Evolutionary conservation across 768 basidiomycete species (phyloP).

Genomic region (Termitomyces sp.): DNA sequence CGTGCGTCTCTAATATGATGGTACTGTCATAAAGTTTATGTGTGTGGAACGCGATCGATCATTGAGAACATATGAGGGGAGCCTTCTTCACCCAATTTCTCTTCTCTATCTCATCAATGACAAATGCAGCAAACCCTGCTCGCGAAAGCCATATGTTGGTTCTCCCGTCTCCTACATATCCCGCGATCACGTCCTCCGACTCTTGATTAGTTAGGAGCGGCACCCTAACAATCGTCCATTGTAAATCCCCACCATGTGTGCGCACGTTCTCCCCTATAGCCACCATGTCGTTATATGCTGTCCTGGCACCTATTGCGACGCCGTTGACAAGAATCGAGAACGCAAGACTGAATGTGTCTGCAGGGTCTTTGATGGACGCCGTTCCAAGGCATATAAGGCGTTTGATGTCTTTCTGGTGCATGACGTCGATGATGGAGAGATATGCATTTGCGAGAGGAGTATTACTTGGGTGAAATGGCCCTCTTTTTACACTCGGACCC

Average conservation of each 20-base stretch:
- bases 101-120: slow-evolving; percentile 48
- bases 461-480: slow-evolving; percentile 34
- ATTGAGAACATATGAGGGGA: slow-evolving; percentile 31
- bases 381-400: slow-evolving; percentile 67
- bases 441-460: slow-evolving; percentile 64
- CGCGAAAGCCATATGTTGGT: slow-evolving; percentile 45
- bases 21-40: not conserved
- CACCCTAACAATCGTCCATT: slow-evolving; percentile 70
- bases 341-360: slow-evolving; percentile 47
- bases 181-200: slow-evolving; percentile 43
- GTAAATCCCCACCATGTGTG: slow-evolving; percentile 39
- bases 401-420: slow-evolving; percentile 45
- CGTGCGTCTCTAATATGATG: not conserved
- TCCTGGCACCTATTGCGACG: slow-evolving; percentile 36
- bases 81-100: slow-evolving; percentile 55
- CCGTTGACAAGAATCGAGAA: slow-evolving; percentile 39
- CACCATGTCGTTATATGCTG: slow-evolving; percentile 65
- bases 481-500: slow-evolving; percentile 37
- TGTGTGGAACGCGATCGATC: not conserved
- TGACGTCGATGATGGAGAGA: slow-evolving; percentile 43
- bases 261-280: slow-evolving; percentile 55
- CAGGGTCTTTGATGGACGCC: slow-evolving; percentile 53
- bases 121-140: slow-evolving; percentile 54
- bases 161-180: slow-evolving; percentile 64
- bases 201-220: slow-evolving; percentile 51